A percentile compares a stretch with the other conserved stretches of the same genome.
Conservation (phyloP, 306 rosid genomes). For the Myrica gale region DNA sequence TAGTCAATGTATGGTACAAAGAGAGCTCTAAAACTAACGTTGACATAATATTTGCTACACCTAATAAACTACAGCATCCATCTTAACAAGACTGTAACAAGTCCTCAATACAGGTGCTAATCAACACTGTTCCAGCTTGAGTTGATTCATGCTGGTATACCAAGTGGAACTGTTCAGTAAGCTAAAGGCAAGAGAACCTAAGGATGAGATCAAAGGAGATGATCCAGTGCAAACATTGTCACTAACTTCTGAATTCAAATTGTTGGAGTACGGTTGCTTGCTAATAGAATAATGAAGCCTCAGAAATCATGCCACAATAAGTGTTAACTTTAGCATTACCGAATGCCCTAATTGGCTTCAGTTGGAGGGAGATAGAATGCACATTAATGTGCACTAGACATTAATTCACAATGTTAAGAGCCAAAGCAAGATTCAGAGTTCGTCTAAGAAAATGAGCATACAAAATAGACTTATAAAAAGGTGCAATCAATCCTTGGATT, state of each 20-base stretch:
- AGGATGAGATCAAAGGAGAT: neutral
- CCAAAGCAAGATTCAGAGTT: neutral
- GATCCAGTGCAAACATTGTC: neutral
- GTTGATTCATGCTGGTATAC: neutral
- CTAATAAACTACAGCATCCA: neutral
- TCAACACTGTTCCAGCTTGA: neutral
- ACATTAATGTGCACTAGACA: neutral
- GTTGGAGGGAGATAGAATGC: neutral
- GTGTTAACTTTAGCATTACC: neutral
- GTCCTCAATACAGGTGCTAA: neutral
- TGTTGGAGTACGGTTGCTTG: neutral
- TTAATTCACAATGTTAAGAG: neutral
- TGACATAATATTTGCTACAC: neutral
- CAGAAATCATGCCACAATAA: constrained; percentile 1
- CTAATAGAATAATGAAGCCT: neutral
- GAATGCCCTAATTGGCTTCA: neutral
- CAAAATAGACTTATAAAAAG: neutral
- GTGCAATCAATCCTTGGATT: neutral
- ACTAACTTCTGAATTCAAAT: neutral
- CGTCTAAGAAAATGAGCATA: neutral
- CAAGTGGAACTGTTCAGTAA: neutral
- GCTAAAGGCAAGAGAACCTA: neutral
- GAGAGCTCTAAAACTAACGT: neutral
- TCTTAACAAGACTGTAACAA: neutral
- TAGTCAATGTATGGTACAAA: constrained; percentile 19